These are phyloP conservation scores for Euphrasia confusa DNA, from an alignment of 257 asterid species.

Conservation along the genomic window DNA sequence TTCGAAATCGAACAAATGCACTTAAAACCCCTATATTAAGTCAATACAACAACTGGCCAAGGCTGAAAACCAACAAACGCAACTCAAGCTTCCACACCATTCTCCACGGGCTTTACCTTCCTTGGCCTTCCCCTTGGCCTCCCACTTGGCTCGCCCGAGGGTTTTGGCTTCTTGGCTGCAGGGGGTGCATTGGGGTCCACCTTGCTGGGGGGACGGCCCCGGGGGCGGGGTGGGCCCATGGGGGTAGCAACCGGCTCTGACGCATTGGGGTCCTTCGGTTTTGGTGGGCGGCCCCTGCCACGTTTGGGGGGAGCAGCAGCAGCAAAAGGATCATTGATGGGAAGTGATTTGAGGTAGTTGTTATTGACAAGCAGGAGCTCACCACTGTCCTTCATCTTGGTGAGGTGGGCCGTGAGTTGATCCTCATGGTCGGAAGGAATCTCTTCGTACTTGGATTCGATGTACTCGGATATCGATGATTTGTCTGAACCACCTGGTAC, in stretches of 20 bases:
- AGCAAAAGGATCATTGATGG: conserved; percentile 26
- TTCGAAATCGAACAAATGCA: conserved; percentile 6
- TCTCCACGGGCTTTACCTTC: conserved; percentile 57
- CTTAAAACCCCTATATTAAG: conserved; percentile 20
- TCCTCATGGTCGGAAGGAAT: conserved; percentile 54
- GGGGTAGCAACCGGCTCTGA: conserved; percentile 23
- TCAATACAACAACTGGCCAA: conserved; percentile 18
- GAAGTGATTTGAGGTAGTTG: conserved; percentile 43
- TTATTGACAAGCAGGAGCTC: conserved; percentile 52
- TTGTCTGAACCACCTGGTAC: conserved; percentile 62
- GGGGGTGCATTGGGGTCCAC: conserved; percentile 60
- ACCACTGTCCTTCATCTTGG: conserved; percentile 55
- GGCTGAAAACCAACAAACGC: conserved; percentile 2
- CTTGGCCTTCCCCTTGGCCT: conserved; percentile 88
- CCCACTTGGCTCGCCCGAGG: conserved; percentile 28
- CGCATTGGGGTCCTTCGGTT: conserved; percentile 45
- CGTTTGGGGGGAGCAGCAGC: conserved; percentile 53
- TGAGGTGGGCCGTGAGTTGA: conserved; percentile 43
- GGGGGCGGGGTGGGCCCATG: conserved; percentile 37
- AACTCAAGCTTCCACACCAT: conserved; percentile 40
- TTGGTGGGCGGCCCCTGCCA: conserved; percentile 86
- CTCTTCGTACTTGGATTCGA: conserved; percentile 72
- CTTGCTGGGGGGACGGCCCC: conserved; percentile 73
- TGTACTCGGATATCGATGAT: conserved; percentile 53
- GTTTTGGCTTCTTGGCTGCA: conserved; percentile 58